Percentiles rank a stretch among this genome's conserved stretches.
phyloP scores from a whole-genome alignment of 257 asterid genomes.

The Mitragyna speciosa region DNA sequence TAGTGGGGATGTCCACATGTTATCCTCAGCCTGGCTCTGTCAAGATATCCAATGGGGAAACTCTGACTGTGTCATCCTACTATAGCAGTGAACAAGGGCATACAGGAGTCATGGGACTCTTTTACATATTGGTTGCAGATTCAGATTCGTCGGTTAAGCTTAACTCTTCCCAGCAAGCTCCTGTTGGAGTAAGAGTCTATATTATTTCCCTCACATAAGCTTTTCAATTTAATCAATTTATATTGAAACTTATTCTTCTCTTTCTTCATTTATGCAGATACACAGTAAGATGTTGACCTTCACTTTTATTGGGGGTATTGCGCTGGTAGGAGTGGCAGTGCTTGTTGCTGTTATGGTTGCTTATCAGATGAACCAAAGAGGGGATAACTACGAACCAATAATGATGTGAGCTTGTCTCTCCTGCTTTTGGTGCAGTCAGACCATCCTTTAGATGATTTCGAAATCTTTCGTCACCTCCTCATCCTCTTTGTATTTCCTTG shows the following conservation, averaged over 20 bases:
- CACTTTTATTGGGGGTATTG: slow-evolving; percentile 28
- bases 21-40: slow-evolving; percentile 79
- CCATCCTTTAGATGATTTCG: neutral
- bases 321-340: slow-evolving; percentile 35
- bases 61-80: slow-evolving; percentile 57
- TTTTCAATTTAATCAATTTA: neutral
- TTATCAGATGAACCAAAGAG: slow-evolving; percentile 25
- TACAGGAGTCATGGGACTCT: slow-evolving; percentile 92
- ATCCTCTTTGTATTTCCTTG: neutral
- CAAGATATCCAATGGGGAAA: slow-evolving; percentile 71
- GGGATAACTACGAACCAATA: slow-evolving; percentile 45
- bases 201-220: neutral
- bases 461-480: neutral
- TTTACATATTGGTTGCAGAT: slow-evolving; percentile 70
- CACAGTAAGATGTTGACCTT: slow-evolving; percentile 21
- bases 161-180: slow-evolving; percentile 25
- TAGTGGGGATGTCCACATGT: slow-evolving; percentile 88
- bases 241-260: neutral
- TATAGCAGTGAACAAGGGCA: slow-evolving; percentile 55
- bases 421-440: neutral
- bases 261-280: slow-evolving; percentile 32
- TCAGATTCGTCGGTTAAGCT: slow-evolving; percentile 38
- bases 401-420: slow-evolving; percentile 15
- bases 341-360: slow-evolving; percentile 23
- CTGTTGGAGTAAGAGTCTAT: slow-evolving; percentile 37